A percentile compares a stretch with the other conserved stretches of the same genome.
Conservation (phyloP, 345 rosid species). For the Adansonia digitata region DNA sequence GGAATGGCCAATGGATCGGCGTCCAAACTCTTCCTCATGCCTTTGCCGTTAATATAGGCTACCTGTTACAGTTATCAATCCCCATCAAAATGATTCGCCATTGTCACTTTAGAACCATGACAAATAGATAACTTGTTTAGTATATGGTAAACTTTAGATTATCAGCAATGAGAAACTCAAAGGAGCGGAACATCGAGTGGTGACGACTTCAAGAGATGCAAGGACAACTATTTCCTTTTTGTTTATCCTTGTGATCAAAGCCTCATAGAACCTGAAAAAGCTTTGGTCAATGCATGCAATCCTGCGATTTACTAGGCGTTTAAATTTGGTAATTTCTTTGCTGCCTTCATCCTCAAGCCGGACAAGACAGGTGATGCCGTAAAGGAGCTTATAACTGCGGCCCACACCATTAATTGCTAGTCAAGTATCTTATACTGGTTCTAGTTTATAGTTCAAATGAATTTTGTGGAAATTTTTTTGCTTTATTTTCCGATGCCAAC, state of each 20-base stretch:
- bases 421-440: not conserved
- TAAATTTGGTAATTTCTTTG: conserved; percentile 7
- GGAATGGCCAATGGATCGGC: conserved; percentile 27
- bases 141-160: not conserved
- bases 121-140: not conserved
- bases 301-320: conserved; percentile 17
- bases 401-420: not conserved
- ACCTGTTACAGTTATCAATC: conserved; percentile 6
- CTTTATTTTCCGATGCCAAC: not conserved
- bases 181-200: conserved; percentile 27
- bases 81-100: not conserved
- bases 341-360: not conserved
- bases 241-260: not conserved
- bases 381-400: not conserved
- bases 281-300: conserved; percentile 12
- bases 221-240: conserved; percentile 22
- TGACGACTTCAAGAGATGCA: conserved; percentile 15
- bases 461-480: not conserved
- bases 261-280: conserved; percentile 19
- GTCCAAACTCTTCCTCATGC: conserved; percentile 29
- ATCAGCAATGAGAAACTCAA: conserved; percentile 5
- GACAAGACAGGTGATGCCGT: not conserved
- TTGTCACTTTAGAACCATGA: not conserved
- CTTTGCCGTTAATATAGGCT: conserved; percentile 28
- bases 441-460: not conserved